Conservation (phyloP, 2,329 filamentous ascomycete species). For the Colletotrichum australisinense region DNA sequence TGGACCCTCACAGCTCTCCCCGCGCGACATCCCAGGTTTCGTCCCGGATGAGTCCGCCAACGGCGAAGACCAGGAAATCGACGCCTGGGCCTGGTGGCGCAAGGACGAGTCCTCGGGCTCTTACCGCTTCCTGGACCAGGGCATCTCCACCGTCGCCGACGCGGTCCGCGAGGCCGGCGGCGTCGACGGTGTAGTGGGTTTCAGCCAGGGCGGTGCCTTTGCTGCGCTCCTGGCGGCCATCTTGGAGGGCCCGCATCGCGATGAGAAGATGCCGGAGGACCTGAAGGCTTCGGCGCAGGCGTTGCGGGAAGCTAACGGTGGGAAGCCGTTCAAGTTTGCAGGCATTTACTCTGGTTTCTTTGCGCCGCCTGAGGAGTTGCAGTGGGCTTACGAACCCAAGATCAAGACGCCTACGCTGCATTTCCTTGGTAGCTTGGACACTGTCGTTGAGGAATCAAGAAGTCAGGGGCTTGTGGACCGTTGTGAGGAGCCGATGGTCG, state of each 20-base stretch:
- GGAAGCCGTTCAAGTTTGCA: slow-evolving; percentile 72
- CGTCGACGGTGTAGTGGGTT: slow-evolving; percentile 84
- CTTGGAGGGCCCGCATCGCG: slow-evolving; percentile 66
- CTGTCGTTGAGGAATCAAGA: slow-evolving; percentile 84
- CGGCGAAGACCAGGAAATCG: slow-evolving; percentile 58
- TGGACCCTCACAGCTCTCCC: slow-evolving; percentile 71
- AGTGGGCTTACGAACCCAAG: slow-evolving; percentile 75
- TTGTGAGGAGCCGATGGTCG: slow-evolving; percentile 65
- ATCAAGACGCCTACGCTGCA: slow-evolving; percentile 84
- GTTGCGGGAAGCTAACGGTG: slow-evolving; percentile 61
- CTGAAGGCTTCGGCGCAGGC: slow-evolving; percentile 52
- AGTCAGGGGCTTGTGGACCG: slow-evolving; percentile 75
- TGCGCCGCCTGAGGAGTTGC: slow-evolving; percentile 70
- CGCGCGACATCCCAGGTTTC: slow-evolving; percentile 78
- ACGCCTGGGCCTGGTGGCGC: slow-evolving; percentile 87
- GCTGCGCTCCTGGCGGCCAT: slow-evolving; percentile 79
- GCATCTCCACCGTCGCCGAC: slow-evolving; percentile 71
- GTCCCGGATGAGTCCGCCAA: slow-evolving; percentile 43
- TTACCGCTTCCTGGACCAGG: slow-evolving; percentile 78
- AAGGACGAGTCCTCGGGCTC: slow-evolving; percentile 70
- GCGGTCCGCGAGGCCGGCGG: slow-evolving; percentile 72
- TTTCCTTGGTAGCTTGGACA: slow-evolving; percentile 85
- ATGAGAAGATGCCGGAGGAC: slow-evolving; percentile 43
- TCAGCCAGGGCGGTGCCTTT: slow-evolving; percentile 82
- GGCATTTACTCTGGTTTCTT: slow-evolving; percentile 83